Evolutionary conservation across 2,329 filamentous ascomycete genomes (phyloP).

Genomic region (Nothophoma quercina): DNA sequence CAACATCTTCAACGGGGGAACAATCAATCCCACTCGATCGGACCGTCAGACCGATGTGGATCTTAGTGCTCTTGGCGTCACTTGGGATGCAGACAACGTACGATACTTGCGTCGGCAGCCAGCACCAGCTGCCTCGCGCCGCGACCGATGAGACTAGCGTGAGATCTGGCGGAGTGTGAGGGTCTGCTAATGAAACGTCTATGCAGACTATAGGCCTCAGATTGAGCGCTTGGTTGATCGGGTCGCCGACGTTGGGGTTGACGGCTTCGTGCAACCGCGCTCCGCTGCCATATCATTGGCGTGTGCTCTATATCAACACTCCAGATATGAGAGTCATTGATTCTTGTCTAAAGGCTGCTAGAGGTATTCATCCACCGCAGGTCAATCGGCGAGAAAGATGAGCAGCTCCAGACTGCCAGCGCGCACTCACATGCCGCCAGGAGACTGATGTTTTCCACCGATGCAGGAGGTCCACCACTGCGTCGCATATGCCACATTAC

Average conservation of each 20-base stretch:
- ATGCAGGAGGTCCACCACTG: neutral
- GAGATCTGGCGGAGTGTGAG: neutral
- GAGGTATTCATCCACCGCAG: neutral
- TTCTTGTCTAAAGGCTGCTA: neutral
- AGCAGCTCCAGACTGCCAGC: neutral
- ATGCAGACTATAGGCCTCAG: constrained; percentile 7
- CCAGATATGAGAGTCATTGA: constrained; percentile 2
- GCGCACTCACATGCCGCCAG: neutral
- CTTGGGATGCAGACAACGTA: constrained; percentile 7
- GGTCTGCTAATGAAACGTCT: constrained; percentile 11
- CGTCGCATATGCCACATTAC: neutral
- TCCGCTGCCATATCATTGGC: neutral
- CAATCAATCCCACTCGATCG: neutral
- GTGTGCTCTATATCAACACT: neutral
- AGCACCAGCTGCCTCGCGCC: constrained; percentile 1
- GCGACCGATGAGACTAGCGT: constrained; percentile 4
- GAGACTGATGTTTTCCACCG: neutral
- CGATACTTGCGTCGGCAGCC: constrained; percentile 9
- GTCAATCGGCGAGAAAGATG: neutral
- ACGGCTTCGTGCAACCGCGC: neutral
- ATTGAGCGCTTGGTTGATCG: neutral
- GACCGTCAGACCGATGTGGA: constrained; percentile 3
- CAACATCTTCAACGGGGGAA: neutral
- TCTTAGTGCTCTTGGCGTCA: neutral
- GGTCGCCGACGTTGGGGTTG: neutral